Conservation (phyloP, 2,329 filamentous ascomycete species). For the Neonectria magnoliae region DNA sequence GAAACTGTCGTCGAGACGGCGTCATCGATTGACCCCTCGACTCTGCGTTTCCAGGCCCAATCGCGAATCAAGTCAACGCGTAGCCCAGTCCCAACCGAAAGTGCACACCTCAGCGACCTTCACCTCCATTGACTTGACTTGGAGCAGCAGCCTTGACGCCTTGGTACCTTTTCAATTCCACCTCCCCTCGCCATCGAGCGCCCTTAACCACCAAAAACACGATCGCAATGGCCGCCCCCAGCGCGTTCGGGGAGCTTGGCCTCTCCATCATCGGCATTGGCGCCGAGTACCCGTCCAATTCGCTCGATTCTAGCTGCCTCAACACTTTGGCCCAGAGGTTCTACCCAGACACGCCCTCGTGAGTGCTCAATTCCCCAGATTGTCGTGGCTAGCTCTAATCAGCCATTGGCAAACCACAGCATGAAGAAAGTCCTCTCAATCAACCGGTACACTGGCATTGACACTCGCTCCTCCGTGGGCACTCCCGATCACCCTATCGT, state of each 20-base stretch:
- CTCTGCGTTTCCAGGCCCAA: slow-evolving; percentile 11
- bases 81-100: slow-evolving; percentile 5
- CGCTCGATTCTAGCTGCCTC: slow-evolving; percentile 60
- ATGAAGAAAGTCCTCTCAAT: slow-evolving; percentile 72
- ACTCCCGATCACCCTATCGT: slow-evolving; percentile 69
- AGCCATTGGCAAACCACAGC: slow-evolving; percentile 47
- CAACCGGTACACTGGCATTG: slow-evolving; percentile 73
- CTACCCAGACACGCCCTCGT: slow-evolving; percentile 70
- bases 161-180: not conserved
- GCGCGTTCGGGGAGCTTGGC: slow-evolving; percentile 60
- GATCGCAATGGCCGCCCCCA: slow-evolving; percentile 53
- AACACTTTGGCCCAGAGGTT: slow-evolving; percentile 64
- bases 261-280: slow-evolving; percentile 70
- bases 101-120: slow-evolving; percentile 19
- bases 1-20: slow-evolving; percentile 31
- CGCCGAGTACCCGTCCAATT: slow-evolving; percentile 68
- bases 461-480: slow-evolving; percentile 70
- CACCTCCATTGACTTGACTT: not conserved
- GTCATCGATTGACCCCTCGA: slow-evolving; percentile 33
- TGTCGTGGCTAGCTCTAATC: not conserved
- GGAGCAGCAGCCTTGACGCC: not conserved
- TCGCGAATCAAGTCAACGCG: slow-evolving; percentile 18
- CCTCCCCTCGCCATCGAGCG: not conserved
- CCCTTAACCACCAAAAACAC: slow-evolving; percentile 30
- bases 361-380: slow-evolving; percentile 45